Conservation (phyloP, 495 filamentous ascomycete species). For the Aspergillus asperescens region DNA sequence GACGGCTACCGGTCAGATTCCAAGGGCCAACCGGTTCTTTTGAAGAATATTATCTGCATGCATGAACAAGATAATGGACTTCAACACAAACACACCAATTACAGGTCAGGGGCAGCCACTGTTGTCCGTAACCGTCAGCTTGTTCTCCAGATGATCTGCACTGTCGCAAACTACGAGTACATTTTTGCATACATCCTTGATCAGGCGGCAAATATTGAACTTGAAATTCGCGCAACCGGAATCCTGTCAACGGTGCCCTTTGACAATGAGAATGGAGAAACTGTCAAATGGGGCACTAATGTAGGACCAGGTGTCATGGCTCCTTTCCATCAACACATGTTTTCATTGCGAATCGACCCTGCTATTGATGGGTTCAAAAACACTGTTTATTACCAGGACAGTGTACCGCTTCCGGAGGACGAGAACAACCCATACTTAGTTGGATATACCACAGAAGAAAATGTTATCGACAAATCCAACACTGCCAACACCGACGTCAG, state of each 20-base stretch:
- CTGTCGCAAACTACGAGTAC: constrained; percentile 79
- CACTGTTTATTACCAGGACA: constrained; percentile 65
- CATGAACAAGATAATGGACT: constrained; percentile 66
- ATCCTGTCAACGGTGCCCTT: constrained; percentile 82
- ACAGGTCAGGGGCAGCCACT: constrained; percentile 54
- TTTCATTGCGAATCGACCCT: constrained; percentile 82
- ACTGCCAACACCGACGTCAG: constrained; percentile 58
- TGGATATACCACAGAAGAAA: constrained; percentile 65
- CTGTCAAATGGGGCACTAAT: constrained; percentile 73
- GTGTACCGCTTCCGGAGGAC: constrained; percentile 64
- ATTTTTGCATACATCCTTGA: constrained; percentile 83
- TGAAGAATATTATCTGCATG: constrained; percentile 58
- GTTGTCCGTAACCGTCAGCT: constrained; percentile 57
- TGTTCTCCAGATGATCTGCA: constrained; percentile 70
- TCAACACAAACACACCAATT: constrained; percentile 65
- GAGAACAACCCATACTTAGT: constrained; percentile 74
- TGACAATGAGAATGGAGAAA: constrained; percentile 50
- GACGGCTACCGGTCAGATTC: constrained; percentile 52
- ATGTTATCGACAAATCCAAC: constrained; percentile 53
- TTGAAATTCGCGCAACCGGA: constrained; percentile 82
- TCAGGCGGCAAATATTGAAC: constrained; percentile 71
- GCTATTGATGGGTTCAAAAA: constrained; percentile 71
- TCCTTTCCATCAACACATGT: constrained; percentile 82
- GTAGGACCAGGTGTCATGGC: constrained; percentile 82
- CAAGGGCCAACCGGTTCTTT: constrained; percentile 48